Percentiles rank a stretch among this genome's conserved stretches.
Conservation (phyloP, 257 asterid genomes). For the Solanum appendiculatum region DNA sequence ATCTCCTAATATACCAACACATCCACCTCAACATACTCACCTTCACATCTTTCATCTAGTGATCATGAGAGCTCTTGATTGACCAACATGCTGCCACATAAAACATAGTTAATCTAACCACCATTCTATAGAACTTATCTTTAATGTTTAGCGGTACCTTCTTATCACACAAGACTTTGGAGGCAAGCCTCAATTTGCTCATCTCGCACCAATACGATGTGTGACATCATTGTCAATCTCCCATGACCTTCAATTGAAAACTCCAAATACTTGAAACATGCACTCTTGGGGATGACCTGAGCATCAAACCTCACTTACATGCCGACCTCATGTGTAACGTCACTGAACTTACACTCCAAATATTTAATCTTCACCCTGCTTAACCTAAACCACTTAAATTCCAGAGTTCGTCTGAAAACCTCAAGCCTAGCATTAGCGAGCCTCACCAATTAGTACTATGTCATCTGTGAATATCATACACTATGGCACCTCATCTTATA, state of each 20-base stretch:
- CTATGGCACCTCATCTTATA: not conserved
- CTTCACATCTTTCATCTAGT: not conserved
- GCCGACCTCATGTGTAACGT: not conserved
- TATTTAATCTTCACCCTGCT: too few species aligned
- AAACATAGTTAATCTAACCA: not conserved
- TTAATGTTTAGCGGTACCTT: too few species aligned
- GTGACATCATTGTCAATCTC: not conserved
- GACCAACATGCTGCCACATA: not conserved
- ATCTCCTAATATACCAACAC: not conserved
- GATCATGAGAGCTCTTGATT: not conserved
- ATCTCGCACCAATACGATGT: not conserved
- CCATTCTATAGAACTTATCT: too few species aligned
- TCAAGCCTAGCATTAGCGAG: too few species aligned
- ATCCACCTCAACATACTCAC: not conserved
- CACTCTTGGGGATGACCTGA: not conserved
- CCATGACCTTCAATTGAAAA: not conserved
- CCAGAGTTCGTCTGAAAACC: too few species aligned
- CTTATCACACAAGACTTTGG: not conserved
- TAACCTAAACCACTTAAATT: too few species aligned
- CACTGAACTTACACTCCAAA: not conserved
- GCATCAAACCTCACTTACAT: not conserved
- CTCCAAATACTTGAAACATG: not conserved
- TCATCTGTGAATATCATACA: not conserved
- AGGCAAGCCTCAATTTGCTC: not conserved
- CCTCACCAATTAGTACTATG: not conserved